Conservation (phyloP, 257 asterid genomes). For the Thymus mandschuricus region DNA sequence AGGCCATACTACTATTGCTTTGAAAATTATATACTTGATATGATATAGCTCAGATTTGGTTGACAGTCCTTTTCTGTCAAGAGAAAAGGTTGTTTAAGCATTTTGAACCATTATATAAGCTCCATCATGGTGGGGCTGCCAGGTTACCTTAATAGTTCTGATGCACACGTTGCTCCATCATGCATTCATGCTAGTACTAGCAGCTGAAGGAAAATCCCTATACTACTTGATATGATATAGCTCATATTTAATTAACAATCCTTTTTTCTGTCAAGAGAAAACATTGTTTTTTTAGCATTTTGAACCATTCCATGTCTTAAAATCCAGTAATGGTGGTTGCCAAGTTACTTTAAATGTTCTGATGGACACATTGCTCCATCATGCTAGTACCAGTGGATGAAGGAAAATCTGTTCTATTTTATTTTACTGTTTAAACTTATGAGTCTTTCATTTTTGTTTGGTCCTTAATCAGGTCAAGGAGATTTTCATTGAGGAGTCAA, state of each 20-base stretch:
- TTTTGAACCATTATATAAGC: slow-evolving; percentile 5
- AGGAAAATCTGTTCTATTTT: neutral
- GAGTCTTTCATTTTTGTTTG: slow-evolving; percentile 1
- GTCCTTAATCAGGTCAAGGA: slow-evolving; percentile 79
- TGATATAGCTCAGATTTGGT: neutral
- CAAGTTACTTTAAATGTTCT: neutral
- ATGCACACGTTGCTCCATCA: slow-evolving; percentile 12
- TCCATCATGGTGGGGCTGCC: neutral
- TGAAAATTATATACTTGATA: neutral
- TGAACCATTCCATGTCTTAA: too few species aligned
- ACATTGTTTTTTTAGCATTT: too few species aligned
- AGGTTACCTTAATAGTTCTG: neutral
- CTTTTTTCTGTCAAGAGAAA: too few species aligned
- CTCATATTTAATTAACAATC: too few species aligned
- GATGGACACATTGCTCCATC: neutral
- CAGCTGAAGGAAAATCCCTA: too few species aligned
- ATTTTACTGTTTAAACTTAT: neutral
- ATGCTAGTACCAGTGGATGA: too few species aligned
- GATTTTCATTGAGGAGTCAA: slow-evolving; percentile 96
- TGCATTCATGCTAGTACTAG: neutral
- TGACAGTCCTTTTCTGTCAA: too few species aligned
- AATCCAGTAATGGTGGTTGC: too few species aligned
- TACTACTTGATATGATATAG: too few species aligned
- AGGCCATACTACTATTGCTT: neutral
- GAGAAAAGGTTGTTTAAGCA: too few species aligned